Evolutionary conservation across 1,284 basidiomycete species (phyloP), one percentile per base, ranked within the genome.

Genomic region (Trametes versicolor): DNA sequence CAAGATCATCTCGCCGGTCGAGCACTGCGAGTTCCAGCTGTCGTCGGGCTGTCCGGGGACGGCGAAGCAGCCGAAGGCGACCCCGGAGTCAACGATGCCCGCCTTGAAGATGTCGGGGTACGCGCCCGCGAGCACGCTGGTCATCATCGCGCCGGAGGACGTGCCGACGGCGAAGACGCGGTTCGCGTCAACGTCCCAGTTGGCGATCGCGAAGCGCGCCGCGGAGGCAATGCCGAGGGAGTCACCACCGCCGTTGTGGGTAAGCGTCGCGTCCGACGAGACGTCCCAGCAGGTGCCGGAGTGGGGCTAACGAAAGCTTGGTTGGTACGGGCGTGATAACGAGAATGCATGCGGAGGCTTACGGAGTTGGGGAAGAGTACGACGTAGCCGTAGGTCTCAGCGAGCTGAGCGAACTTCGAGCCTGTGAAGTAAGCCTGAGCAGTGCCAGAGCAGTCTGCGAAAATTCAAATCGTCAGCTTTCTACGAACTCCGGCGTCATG

Each of bases 141-240:
- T 86, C 86, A 87, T 87, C 86, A 88, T 87, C 8, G 85, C 86
- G 58, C 86, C 86, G 10, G 85, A 86, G 8, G 82, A 84, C 2
- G 80, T 80, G 23, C 86, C 85, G 53, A 83, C 84, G 39, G 78
- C 81, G 71, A 82, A 87, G 58, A 86, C 85, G 41, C 77, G 76
- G 51, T 66, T 71, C 1, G 81, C 47, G 69, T 86, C 81, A 53
- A 85, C 84, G 43, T 80, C 80, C 66, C 78, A 85, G 72, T 78
- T 85, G 27, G 75, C 49, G 59, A 87, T 84, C 29, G 85, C 82
- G 71, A 81, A 87, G 48, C 79, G 77, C 21, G 83, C 80, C 71
- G 80, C 79, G 19, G 77, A 82, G 0, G 80, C 83, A 66, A 88
- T 87, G 12, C 78, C 84, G 53, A 83, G 77, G 10, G 85, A 86